Percentiles rank a stretch among this genome's conserved stretches.
These are phyloP conservation scores for Golubevia pallescens DNA, from an alignment of 1,284 basidiomycete species.

Conservation along the genomic window DNA sequence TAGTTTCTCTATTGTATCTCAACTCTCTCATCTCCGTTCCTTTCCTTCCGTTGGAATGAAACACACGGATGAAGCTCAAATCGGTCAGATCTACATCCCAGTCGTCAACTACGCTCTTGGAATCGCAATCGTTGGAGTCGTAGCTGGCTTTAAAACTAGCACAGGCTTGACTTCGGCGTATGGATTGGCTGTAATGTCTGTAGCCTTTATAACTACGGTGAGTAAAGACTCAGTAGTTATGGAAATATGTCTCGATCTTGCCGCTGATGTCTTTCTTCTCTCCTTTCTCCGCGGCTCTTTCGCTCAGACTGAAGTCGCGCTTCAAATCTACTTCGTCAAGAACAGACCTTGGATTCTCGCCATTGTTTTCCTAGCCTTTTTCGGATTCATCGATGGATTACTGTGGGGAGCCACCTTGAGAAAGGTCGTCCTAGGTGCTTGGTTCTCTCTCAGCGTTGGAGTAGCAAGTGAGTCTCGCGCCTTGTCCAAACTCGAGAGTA, in stretches of 20 bases:
- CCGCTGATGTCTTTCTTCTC: background rate
- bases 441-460: slow-evolving; percentile 73
- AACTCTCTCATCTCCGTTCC: slow-evolving; percentile 71
- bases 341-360: slow-evolving; percentile 67
- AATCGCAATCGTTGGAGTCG: slow-evolving; percentile 70
- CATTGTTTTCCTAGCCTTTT: slow-evolving; percentile 69
- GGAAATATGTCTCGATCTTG: no score
- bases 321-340: slow-evolving; percentile 72
- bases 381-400: slow-evolving; percentile 68
- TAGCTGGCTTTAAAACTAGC: slow-evolving; percentile 71
- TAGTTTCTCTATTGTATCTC: slow-evolving; percentile 66
- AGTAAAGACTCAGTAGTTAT: no score
- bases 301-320: no score
- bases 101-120: slow-evolving; percentile 67
- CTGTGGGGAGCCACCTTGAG: slow-evolving; percentile 73
- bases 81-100: slow-evolving; percentile 74
- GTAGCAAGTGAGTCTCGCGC: slow-evolving; percentile 21
- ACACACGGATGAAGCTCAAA: slow-evolving; percentile 70
- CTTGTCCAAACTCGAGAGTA: background rate
- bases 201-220: no score
- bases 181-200: no score
- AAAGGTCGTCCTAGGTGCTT: slow-evolving; percentile 72
- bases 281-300: background rate
- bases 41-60: slow-evolving; percentile 67
- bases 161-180: slow-evolving; percentile 69